Evolutionary conservation across 2,329 filamentous ascomycete species (phyloP).

Genomic region (Neonectria hederae): DNA sequence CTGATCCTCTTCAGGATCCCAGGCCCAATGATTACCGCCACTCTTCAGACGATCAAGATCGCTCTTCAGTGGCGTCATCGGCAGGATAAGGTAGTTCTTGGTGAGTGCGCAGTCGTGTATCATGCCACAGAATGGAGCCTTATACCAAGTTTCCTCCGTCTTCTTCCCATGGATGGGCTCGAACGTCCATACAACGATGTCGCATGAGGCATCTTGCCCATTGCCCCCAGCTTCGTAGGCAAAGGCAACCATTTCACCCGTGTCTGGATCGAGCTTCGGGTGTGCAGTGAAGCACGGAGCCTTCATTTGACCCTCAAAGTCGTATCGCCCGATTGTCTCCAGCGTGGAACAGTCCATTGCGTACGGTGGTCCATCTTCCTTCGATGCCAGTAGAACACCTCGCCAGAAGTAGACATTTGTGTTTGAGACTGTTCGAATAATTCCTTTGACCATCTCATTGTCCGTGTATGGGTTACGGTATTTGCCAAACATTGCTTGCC

Average conservation of each 20-base stretch:
- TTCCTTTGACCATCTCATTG: conserved; percentile 9
- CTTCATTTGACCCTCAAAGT: conserved; percentile 11
- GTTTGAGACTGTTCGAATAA: conserved; percentile 2
- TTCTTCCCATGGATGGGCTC: neutral
- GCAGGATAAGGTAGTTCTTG: conserved; percentile 5
- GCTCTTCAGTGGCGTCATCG: conserved; percentile 3
- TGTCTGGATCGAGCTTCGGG: conserved; percentile 7
- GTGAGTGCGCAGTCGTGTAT: conserved; percentile 2
- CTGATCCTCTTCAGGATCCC: conserved; percentile 2
- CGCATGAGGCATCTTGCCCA: conserved; percentile 1
- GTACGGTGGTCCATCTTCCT: conserved; percentile 10
- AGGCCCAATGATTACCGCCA: conserved; percentile 3
- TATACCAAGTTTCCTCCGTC: conserved; percentile 5
- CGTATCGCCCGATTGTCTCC: conserved; percentile 4
- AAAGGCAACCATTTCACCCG: conserved; percentile 4
- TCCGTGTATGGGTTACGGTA: conserved; percentile 14
- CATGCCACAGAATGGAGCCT: neutral
- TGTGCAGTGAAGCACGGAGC: conserved; percentile 8
- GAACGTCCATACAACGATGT: conserved; percentile 1
- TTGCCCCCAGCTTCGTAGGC: conserved; percentile 6
- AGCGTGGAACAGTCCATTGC: conserved; percentile 6
- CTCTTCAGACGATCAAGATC: neutral
- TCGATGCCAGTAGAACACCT: conserved; percentile 1
- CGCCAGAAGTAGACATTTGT: conserved; percentile 9
- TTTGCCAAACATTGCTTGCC: conserved; percentile 20